Base-by-base conservation (phyloP, 1,139 yeast species). In the Geotrichum fermentans region DNA sequence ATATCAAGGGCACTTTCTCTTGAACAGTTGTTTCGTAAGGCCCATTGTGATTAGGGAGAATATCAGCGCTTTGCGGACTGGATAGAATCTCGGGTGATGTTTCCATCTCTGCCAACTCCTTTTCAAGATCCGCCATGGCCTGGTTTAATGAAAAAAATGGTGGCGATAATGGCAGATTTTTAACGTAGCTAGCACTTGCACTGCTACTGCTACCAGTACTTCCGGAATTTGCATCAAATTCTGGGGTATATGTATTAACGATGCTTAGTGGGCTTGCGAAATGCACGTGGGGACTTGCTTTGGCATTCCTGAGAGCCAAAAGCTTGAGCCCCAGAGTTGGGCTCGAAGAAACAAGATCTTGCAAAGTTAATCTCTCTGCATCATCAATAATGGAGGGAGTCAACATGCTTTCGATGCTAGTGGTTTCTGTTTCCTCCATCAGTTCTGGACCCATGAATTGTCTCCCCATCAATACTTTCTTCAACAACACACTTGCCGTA, bases 251-350 rank as follows among this genome's bases (percentile, higher is more conserved):
- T 10, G 26, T 24, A 26, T 43, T 47, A 14, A 47, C 40, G n/a
- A 42, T 29, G n/a, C 26, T 40, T 18, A 47, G 16, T 8, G 51
- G 51, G 6, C 43, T 41, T 7, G 47, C 51, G 34, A 47, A 47
- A 11, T 34, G 47, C 4, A 47, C 51, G 26, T 33, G 45, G 4
- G 50, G 42, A 10, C 42, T n/a, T 21, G 22, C 35, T 40, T 2
- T 4, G 6, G 35, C n/a, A n/a, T 21, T 24, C 26, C 30, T 29
- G 11, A 14, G 36, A 13, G 35, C 38, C 17, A 47, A 16, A 10
- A 35, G 18, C 22, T 43, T 42, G 8, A 41, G 24, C 7, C 46
- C 28, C 2, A 36, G 34, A 6, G 42, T 35, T 8, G 46, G 45
- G 20, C 43, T 36, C 3, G 46, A 29, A 22, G 24, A 22, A 13